Percentiles rank a stretch among this genome's conserved stretches.
Evolutionary conservation across 2,329 filamentous ascomycete genomes (phyloP).

Genomic region (Trichoderma polysporum): DNA sequence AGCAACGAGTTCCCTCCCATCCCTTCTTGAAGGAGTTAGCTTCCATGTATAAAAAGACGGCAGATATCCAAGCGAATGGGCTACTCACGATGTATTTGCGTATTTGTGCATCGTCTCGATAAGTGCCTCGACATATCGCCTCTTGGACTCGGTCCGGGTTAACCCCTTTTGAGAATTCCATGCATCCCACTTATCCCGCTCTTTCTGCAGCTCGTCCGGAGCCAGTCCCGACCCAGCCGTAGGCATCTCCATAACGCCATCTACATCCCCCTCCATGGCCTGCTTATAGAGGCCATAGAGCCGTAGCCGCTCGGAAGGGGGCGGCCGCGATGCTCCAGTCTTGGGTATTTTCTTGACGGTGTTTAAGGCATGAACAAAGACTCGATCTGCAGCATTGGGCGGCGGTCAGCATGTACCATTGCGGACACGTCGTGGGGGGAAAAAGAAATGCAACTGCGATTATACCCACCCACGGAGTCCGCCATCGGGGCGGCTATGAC

Average conservation of each 20-base stretch:
- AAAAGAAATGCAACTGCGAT: neutral
- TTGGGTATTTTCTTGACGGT: constrained; percentile 97
- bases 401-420: constrained; percentile 16
- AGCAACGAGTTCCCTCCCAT: constrained; percentile 81
- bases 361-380: constrained; percentile 98
- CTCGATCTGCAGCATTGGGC: constrained; percentile 66
- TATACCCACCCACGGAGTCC: constrained; percentile 40
- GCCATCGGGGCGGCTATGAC: constrained; percentile 32
- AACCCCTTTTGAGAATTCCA: constrained; percentile 88
- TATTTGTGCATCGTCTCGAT: constrained; percentile 98
- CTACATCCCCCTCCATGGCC: constrained; percentile 97
- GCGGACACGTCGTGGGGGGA: neutral
- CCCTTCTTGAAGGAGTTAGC: constrained; percentile 43
- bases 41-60: neutral
- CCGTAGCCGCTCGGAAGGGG: constrained; percentile 77
- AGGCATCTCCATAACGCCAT: constrained; percentile 88
- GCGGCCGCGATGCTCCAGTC: constrained; percentile 85
- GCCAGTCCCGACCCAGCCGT: constrained; percentile 47
- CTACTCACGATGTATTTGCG: constrained; percentile 71
- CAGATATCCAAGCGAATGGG: neutral
- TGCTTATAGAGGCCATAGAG: constrained; percentile 99
- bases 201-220: constrained; percentile 55
- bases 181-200: constrained; percentile 81
- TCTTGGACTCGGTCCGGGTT: constrained; percentile 87
- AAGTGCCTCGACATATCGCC: constrained; percentile 86